phyloP scores from a whole-genome alignment of 2,329 filamentous ascomycete species.

The Colletotrichum lini region DNA sequence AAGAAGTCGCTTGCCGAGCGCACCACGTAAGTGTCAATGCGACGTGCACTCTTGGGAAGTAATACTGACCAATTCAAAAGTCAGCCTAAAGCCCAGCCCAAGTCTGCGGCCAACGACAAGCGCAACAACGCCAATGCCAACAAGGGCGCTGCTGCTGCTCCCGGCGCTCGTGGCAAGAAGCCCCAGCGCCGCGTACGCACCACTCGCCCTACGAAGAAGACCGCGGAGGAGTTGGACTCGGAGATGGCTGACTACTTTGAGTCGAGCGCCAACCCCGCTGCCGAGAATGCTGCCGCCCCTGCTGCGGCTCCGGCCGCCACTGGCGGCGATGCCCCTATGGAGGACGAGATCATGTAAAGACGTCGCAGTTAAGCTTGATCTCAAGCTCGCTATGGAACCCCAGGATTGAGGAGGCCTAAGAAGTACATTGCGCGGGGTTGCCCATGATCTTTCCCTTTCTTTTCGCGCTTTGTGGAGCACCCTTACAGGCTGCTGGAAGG shows the following conservation, averaged over 20 bases:
- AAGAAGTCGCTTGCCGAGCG: constrained; percentile 86
- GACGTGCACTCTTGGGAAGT: constrained; percentile 42
- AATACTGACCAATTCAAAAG: constrained; percentile 50
- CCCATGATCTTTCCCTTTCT: constrained; percentile 35
- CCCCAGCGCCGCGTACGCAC: constrained; percentile 67
- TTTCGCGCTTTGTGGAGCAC: constrained; percentile 27
- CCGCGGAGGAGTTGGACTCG: constrained; percentile 92
- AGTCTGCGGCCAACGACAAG: constrained; percentile 85
- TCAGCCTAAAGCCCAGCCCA: constrained; percentile 81
- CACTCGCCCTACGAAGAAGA: constrained; percentile 84
- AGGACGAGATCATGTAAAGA: constrained; percentile 72
- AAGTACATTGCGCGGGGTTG: constrained; percentile 7
- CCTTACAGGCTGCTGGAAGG: constrained; percentile 36
- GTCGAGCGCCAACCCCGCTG: constrained; percentile 57
- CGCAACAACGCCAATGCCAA: constrained; percentile 63
- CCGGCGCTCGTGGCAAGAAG: constrained; percentile 66
- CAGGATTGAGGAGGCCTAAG: constrained; percentile 14
- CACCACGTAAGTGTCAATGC: constrained; percentile 70
- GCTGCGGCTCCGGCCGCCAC: constrained; percentile 61
- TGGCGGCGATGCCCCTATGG: constrained; percentile 74
- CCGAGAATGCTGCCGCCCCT: constrained; percentile 61
- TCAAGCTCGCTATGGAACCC: constrained; percentile 11
- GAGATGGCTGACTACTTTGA: constrained; percentile 98
- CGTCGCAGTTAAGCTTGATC: background rate
- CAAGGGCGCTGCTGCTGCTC: constrained; percentile 58